phyloP scores from a whole-genome alignment of 1,139 yeast genomes.

The Candida frijolesensis region DNA sequence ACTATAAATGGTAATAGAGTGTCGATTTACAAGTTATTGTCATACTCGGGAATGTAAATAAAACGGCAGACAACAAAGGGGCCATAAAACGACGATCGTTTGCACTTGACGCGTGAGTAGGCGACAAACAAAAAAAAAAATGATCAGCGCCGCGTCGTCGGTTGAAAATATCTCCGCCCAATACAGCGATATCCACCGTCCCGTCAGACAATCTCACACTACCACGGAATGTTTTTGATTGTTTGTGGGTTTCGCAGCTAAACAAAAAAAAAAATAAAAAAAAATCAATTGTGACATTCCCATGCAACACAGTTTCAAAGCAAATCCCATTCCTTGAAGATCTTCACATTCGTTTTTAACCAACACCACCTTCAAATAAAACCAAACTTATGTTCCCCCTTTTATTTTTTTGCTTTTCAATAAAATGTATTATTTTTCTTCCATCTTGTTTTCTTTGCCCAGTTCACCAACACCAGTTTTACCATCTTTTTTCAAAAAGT shows the following conservation, averaged over 20 bases:
- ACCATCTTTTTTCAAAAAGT: too few species aligned
- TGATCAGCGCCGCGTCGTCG: too few species aligned
- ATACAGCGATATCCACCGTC: too few species aligned
- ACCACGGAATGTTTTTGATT: background rate
- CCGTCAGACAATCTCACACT: too few species aligned
- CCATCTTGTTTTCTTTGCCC: background rate
- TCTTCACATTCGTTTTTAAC: background rate
- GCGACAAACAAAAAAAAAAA: too few species aligned
- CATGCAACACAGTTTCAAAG: conserved; percentile 5
- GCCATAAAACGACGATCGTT: too few species aligned
- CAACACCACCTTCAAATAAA: background rate
- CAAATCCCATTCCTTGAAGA: background rate
- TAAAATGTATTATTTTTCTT: background rate
- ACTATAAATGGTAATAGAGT: too few species aligned
- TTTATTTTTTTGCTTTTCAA: background rate
- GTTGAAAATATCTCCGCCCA: too few species aligned
- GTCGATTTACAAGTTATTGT: background rate
- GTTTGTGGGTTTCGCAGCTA: background rate
- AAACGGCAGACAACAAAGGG: background rate
- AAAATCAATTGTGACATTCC: background rate
- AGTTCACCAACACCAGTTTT: too few species aligned
- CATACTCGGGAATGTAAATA: background rate
- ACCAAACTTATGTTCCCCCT: background rate
- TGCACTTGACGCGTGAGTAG: too few species aligned
- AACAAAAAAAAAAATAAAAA: background rate